phyloP scores from a whole-genome alignment of 1,284 basidiomycete species.

The Singerocomus inundabilis region DNA sequence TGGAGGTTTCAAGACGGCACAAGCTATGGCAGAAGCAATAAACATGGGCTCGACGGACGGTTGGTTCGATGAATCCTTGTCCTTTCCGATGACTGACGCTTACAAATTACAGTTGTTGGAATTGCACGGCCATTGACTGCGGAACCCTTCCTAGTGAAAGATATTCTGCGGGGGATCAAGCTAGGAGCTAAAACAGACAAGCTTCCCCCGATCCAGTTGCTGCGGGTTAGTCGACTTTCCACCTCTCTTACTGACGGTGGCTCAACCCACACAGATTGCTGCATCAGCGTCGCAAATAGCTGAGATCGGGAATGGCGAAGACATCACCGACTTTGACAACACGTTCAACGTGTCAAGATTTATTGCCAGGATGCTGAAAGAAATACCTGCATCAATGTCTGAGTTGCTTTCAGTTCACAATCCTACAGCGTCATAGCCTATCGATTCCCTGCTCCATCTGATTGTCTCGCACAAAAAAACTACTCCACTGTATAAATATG shows the following conservation, averaged over 20 bases:
- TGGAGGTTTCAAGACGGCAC: slow-evolving; percentile 45
- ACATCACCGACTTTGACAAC: slow-evolving; percentile 34
- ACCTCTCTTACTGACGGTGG: not conserved
- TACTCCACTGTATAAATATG: not conserved
- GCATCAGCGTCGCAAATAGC: slow-evolving; percentile 32
- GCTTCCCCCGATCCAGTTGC: slow-evolving; percentile 27
- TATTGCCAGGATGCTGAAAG: slow-evolving; percentile 32
- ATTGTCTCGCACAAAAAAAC: not conserved
- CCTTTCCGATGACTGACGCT: not conserved
- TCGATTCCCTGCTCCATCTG: not conserved
- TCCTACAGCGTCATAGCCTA: not conserved
- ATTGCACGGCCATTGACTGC: slow-evolving; percentile 43
- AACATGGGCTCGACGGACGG: slow-evolving; percentile 29
- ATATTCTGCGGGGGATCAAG: slow-evolving; percentile 38
- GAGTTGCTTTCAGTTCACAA: slow-evolving; percentile 25
- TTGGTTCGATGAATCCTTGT: slow-evolving; percentile 11
- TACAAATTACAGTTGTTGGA: slow-evolving; percentile 37
- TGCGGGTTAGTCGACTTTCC: slow-evolving; percentile 25
- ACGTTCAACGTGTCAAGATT: slow-evolving; percentile 33
- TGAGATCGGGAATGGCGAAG: slow-evolving; percentile 34
- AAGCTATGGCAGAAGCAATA: slow-evolving; percentile 42
- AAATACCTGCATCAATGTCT: slow-evolving; percentile 32
- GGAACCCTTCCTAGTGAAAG: slow-evolving; percentile 42
- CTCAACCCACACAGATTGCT: slow-evolving; percentile 23
- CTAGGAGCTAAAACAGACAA: slow-evolving; percentile 31